These are phyloP conservation scores for Terfezia claveryi DNA, from an alignment of 495 filamentous ascomycete genomes.

Conservation along the genomic window DNA sequence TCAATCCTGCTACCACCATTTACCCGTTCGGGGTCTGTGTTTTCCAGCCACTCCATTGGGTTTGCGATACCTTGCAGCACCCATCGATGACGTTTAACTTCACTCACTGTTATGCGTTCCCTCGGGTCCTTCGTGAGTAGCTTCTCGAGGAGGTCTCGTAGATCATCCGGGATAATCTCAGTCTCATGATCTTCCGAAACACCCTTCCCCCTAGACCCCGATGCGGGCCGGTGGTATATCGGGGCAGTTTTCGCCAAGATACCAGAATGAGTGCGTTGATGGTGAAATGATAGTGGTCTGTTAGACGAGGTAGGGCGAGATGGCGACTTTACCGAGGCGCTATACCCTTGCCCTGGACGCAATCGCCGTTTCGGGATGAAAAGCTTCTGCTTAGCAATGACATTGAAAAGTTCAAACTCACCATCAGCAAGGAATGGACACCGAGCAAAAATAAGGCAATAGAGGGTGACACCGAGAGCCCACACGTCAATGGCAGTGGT, in stretches of 20 bases:
- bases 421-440: constrained; percentile 81
- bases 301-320: background rate
- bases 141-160: constrained; percentile 58
- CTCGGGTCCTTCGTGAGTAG: constrained; percentile 76
- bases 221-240: constrained; percentile 22
- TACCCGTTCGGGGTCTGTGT: constrained; percentile 66
- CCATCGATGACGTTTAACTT: constrained; percentile 95
- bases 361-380: constrained; percentile 68
- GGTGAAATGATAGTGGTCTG: constrained; percentile 3
- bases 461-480: constrained; percentile 89
- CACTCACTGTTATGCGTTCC: constrained; percentile 66
- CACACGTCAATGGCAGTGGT: constrained; percentile 77
- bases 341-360: constrained; percentile 25
- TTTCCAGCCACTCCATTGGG: constrained; percentile 62
- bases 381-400: constrained; percentile 72
- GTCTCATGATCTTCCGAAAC: constrained; percentile 43
- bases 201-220: constrained; percentile 15
- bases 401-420: constrained; percentile 72
- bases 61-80: constrained; percentile 61
- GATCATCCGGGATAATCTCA: constrained; percentile 61
- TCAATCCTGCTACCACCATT: constrained; percentile 77
- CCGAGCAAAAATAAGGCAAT: constrained; percentile 81
- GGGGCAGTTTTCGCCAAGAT: constrained; percentile 28
- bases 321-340: background rate
- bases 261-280: constrained; percentile 13